These are phyloP conservation scores for Melaleuca alternifolia DNA, from an alignment of 345 rosid species.

Conservation along the genomic window DNA sequence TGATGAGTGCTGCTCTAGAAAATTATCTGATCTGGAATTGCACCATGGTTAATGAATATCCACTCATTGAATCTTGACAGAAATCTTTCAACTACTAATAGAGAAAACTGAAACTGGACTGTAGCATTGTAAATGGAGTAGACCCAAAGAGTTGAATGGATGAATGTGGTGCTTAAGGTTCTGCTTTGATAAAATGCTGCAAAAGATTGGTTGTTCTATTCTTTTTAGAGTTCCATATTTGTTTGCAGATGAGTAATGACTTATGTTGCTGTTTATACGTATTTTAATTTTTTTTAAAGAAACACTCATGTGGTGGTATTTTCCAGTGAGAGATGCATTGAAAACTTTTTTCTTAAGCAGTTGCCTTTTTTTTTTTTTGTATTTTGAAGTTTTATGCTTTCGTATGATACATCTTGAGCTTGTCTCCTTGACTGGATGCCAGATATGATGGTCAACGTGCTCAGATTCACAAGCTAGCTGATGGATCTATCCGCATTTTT, in stretches of 20 bases:
- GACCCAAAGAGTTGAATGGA: neutral
- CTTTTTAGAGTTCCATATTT: neutral
- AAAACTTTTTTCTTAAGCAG: neutral
- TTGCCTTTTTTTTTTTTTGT: neutral
- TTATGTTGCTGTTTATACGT: neutral
- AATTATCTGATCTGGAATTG: neutral
- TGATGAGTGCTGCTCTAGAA: neutral
- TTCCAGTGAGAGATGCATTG: neutral
- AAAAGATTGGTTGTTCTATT: neutral
- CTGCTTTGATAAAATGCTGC: neutral
- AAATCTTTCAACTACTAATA: neutral
- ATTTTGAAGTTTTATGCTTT: neutral
- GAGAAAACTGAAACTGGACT: neutral
- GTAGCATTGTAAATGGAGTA: neutral
- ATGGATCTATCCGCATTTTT: conserved; percentile 58
- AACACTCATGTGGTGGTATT: neutral
- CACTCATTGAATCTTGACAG: neutral
- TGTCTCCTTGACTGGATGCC: conserved; percentile 5
- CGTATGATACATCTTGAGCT: neutral
- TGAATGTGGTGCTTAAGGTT: neutral
- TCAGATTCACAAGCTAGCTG: conserved; percentile 60
- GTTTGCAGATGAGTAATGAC: neutral
- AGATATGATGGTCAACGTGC: conserved; percentile 96
- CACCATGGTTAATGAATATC: neutral
- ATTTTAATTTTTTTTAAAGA: neutral